Evolutionary conservation across 306 rosid genomes (phyloP).

Genomic region (Canavalia ensiformis): DNA sequence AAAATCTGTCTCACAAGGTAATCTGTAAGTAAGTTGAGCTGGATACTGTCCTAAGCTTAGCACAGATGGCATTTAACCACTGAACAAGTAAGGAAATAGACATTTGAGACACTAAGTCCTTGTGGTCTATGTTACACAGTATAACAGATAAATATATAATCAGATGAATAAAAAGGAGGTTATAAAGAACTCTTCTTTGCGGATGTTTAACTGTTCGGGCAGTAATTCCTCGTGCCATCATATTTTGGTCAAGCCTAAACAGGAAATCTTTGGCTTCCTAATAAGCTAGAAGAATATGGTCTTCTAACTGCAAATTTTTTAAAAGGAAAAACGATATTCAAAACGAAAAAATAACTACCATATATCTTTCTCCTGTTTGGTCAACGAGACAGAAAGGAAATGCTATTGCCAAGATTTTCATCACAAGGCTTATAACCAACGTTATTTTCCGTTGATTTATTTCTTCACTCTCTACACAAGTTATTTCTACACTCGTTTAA

Average conservation of each 20-base stretch:
- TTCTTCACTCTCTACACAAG: background rate
- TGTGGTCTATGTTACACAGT: background rate
- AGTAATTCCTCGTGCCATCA: slow-evolving; percentile 3
- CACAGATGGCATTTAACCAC: slow-evolving; percentile 10
- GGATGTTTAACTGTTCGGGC: background rate
- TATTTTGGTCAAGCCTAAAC: background rate
- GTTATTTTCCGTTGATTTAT: slow-evolving; percentile 13
- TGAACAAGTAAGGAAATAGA: background rate
- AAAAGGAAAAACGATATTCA: background rate
- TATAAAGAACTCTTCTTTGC: background rate
- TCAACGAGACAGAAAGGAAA: slow-evolving; percentile 37
- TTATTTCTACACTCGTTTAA: background rate
- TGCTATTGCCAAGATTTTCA: slow-evolving; percentile 13
- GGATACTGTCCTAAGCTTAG: slow-evolving; percentile 20
- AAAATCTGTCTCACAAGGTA: slow-evolving; percentile 40
- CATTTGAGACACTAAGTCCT: slow-evolving; percentile 5
- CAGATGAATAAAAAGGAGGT: background rate
- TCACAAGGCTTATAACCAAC: slow-evolving; percentile 1
- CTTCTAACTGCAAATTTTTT: background rate
- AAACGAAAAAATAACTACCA: background rate
- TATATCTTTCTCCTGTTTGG: background rate
- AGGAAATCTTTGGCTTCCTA: background rate
- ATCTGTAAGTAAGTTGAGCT: slow-evolving; percentile 40
- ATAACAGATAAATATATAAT: background rate
- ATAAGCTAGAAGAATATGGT: background rate